Conservation (phyloP, 202 grass and related monocot species). For the Brachypodium distachyon region DNA sequence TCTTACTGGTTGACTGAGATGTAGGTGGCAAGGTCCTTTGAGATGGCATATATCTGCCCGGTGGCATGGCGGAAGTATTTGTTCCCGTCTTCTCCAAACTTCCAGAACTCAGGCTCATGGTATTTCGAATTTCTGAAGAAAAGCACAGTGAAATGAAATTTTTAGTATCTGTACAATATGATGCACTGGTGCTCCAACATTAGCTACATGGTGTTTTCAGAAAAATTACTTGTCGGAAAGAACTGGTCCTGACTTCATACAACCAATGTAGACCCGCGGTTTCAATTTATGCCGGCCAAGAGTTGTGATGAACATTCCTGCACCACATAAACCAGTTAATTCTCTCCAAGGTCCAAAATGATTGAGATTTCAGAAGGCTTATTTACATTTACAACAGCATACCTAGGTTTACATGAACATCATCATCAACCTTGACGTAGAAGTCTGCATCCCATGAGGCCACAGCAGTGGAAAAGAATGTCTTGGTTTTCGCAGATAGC, state of each 20-base stretch:
- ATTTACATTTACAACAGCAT: neutral
- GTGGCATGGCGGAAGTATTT: slow-evolving; percentile 95
- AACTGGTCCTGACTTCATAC: slow-evolving; percentile 96
- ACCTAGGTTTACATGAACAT: slow-evolving; percentile 98
- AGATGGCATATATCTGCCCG: slow-evolving; percentile 88
- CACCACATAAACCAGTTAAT: neutral
- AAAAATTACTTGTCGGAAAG: slow-evolving; percentile 83
- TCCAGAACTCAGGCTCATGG: slow-evolving; percentile 93
- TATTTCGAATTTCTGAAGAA: slow-evolving; percentile 72
- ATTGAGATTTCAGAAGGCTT: neutral
- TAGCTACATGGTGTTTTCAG: slow-evolving; percentile 1
- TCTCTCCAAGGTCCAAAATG: neutral
- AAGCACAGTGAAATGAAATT: neutral
- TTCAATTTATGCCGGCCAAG: slow-evolving; percentile 82
- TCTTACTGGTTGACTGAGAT: slow-evolving; percentile 97
- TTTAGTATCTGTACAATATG: neutral
- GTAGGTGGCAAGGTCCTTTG: slow-evolving; percentile 96
- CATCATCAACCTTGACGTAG: slow-evolving; percentile 98
- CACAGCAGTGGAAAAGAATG: slow-evolving; percentile 87
- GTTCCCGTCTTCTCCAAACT: slow-evolving; percentile 96
- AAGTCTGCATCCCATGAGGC: slow-evolving; percentile 96
- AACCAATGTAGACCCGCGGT: slow-evolving; percentile 89
- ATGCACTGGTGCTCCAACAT: neutral
- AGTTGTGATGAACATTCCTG: slow-evolving; percentile 84
- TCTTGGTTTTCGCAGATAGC: slow-evolving; percentile 97